phyloP scores from a whole-genome alignment of 805 yeast genomes.

The Blastobotrys terrestris region DNA sequence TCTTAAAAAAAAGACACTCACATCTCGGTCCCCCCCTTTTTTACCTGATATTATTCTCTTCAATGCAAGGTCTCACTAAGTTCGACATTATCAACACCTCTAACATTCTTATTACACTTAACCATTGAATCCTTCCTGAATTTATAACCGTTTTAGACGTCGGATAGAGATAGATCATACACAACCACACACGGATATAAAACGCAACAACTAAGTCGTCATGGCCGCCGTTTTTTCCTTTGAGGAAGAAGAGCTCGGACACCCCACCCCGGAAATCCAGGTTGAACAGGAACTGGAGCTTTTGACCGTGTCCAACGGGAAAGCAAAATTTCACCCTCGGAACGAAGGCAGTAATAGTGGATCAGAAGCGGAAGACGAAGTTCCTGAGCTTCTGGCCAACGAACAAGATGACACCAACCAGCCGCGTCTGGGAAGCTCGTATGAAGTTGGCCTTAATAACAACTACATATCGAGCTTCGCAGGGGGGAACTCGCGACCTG shows the following conservation, averaged over 20 bases:
- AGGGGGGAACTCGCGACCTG: slow-evolving; percentile 8
- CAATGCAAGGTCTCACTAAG: not conserved
- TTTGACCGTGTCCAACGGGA: not conserved
- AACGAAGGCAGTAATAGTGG: not conserved
- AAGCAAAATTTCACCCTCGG: not conserved
- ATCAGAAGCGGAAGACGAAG: not conserved
- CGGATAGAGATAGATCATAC: not conserved
- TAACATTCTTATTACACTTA: not conserved
- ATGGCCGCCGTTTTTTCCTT: not conserved
- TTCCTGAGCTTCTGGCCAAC: not conserved
- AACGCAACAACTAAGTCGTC: no score
- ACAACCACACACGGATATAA: not conserved
- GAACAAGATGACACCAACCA: not conserved
- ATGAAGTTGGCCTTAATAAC: slow-evolving; percentile 43
- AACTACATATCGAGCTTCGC: slow-evolving; percentile 31
- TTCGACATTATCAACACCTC: not conserved
- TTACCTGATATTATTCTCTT: not conserved
- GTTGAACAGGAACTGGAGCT: not conserved
- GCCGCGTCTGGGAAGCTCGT: slow-evolving; percentile 40
- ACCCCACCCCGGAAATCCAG: not conserved
- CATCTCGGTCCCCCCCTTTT: not conserved
- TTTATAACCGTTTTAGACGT: not conserved
- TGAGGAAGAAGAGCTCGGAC: not conserved
- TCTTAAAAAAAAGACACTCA: not conserved
- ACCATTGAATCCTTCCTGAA: not conserved